Conservation (phyloP, 2,329 filamentous ascomycete species). For the Cyphellophora europaea region DNA sequence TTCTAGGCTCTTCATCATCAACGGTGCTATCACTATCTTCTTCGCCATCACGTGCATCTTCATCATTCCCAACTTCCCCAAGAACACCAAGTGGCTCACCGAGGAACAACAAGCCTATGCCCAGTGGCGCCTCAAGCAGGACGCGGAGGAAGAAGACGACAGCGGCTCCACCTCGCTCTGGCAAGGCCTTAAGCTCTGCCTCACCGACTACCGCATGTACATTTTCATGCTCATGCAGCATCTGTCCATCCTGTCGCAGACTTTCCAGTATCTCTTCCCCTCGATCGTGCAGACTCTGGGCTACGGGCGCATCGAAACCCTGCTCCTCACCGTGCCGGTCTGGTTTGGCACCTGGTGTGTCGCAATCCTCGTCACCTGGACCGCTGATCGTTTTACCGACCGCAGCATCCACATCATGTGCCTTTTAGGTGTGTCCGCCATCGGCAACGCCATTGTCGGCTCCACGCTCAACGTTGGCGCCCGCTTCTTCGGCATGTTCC, state of each 20-base stretch:
- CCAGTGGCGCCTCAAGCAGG: constrained; percentile 41
- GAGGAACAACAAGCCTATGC: constrained; percentile 38
- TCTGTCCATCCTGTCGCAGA: constrained; percentile 33
- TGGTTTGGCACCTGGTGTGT: constrained; percentile 24
- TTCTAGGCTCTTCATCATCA: constrained; percentile 49
- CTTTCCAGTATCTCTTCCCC: constrained; percentile 37
- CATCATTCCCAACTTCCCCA: constrained; percentile 42
- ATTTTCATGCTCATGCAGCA: constrained; percentile 45
- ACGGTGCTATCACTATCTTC: constrained; percentile 22
- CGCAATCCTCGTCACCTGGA: constrained; percentile 12
- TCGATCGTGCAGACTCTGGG: constrained; percentile 39
- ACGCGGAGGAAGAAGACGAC: constrained; percentile 31
- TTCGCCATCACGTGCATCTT: constrained; percentile 17
- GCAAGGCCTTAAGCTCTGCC: constrained; percentile 36
- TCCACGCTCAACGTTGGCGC: constrained; percentile 21
- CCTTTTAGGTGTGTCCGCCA: constrained; percentile 15
- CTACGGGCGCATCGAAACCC: constrained; percentile 37
- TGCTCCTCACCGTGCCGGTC: constrained; percentile 36
- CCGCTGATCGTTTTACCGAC: constrained; percentile 15
- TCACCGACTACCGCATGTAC: constrained; percentile 49
- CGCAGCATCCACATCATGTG: constrained; percentile 23
- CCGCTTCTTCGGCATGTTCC: constrained; percentile 24
- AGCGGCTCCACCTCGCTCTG: constrained; percentile 10
- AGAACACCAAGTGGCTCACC: constrained; percentile 34
- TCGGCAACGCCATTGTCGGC: constrained; percentile 22